Base-by-base conservation (phyloP, 108 stramenopile genomes). In the Seminavis robusta region DNA sequence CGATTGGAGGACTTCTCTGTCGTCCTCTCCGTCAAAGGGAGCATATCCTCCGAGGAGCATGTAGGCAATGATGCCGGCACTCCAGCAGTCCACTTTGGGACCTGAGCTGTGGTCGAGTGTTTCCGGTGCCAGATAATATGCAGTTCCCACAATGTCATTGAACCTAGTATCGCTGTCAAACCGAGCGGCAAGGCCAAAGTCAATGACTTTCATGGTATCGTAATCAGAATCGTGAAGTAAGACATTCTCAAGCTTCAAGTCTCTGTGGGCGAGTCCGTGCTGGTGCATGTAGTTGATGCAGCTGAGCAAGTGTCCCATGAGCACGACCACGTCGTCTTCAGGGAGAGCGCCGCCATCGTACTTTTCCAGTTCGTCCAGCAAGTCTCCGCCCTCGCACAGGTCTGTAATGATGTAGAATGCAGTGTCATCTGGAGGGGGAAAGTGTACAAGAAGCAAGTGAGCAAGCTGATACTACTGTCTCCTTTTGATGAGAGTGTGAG, bases 241-340 rank as follows among this genome's bases (percentile, higher is more conserved):
- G 15, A 95, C 58, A 62, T 92, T 95, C 43, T 95, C 90, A 1
- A 88, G 94, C 58, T 94, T 94, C 25, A 94, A 47, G 56, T 94
- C 94, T 36, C 94, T 65, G 53, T 94, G 94, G 3, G 78, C 94
- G 41, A 92, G n/a, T n/a, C n/a, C n/a, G n/a, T n/a, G n/a, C n/a
- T n/a, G n/a, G n/a, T n/a, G n/a, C n/a, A n/a, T n/a, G n/a, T n/a
- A n/a, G n/a, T n/a, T n/a, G n/a, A n/a, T n/a, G n/a, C n/a, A n/a
- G n/a, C n/a, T n/a, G n/a, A n/a, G n/a, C n/a, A n/a, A n/a, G n/a
- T n/a, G n/a, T n/a, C n/a, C n/a, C n/a, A n/a, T n/a, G n/a, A n/a
- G n/a, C n/a, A n/a, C n/a, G n/a, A n/a, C n/a, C n/a, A n/a, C n/a
- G n/a, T n/a, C n/a, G n/a, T n/a, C n/a, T n/a, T n/a, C n/a, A n/a